Evolutionary conservation across 2,329 filamentous ascomycete species (phyloP).

Genomic region (Cladophialophora bantiana): DNA sequence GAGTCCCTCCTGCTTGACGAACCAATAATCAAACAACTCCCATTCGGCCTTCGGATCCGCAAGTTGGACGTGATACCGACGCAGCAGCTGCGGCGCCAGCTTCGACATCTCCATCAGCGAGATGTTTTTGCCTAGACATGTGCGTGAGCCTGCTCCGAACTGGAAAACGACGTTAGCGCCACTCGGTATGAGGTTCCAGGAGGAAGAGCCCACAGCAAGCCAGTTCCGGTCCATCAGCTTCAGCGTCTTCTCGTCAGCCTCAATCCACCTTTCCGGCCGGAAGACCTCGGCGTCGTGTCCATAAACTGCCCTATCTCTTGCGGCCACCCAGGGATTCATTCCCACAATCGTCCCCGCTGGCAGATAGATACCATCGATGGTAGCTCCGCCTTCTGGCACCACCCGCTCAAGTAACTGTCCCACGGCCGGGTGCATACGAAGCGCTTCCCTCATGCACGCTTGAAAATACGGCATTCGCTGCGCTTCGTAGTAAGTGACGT

Average conservation of each 20-base stretch:
- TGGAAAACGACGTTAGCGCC: constrained; percentile 17
- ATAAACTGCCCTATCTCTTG: constrained; percentile 38
- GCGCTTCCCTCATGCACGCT: constrained; percentile 45
- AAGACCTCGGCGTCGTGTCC: constrained; percentile 37
- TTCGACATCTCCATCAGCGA: constrained; percentile 42
- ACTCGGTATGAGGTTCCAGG: neutral
- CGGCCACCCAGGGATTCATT: constrained; percentile 42
- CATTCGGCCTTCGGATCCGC: constrained; percentile 36
- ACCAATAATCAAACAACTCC: constrained; percentile 53
- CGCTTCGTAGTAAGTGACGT: constrained; percentile 33
- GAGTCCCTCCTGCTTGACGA: constrained; percentile 49
- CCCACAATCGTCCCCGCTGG: constrained; percentile 39
- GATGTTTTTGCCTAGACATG: constrained; percentile 45
- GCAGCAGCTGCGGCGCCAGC: constrained; percentile 39
- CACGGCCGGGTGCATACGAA: constrained; percentile 39
- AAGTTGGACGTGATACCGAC: constrained; percentile 34
- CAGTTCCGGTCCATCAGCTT: constrained; percentile 44
- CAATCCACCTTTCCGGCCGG: constrained; percentile 47
- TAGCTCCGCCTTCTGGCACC: constrained; percentile 58
- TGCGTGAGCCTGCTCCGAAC: constrained; percentile 61
- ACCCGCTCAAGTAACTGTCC: constrained; percentile 54
- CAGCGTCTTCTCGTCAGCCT: constrained; percentile 39
- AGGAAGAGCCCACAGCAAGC: constrained; percentile 39
- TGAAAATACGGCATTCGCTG: constrained; percentile 46
- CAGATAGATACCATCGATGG: constrained; percentile 42